A percentile compares a stretch with the other conserved stretches of the same genome.
Conservation (phyloP, 768 basidiomycete genomes). For the Russula olivacea region DNA sequence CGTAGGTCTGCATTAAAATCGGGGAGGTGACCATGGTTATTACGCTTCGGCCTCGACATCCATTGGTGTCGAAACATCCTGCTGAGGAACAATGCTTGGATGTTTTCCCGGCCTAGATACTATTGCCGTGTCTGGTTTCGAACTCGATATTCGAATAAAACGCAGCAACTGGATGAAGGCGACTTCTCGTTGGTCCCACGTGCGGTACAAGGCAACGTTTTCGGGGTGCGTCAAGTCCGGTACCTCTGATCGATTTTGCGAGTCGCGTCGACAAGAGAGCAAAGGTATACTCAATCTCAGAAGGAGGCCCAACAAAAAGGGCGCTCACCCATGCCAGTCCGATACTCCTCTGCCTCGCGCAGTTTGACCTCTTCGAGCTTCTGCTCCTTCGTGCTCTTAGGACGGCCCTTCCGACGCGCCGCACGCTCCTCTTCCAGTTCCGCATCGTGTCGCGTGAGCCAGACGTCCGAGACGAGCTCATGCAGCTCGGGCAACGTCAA, state of each 20-base stretch:
- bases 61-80: background rate
- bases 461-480: slow-evolving; percentile 53
- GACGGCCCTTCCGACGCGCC: slow-evolving; percentile 63
- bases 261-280: slow-evolving; percentile 2
- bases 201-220: slow-evolving; percentile 64
- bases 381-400: slow-evolving; percentile 62
- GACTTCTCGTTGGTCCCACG: slow-evolving; percentile 73
- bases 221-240: slow-evolving; percentile 69
- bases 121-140: slow-evolving; percentile 40
- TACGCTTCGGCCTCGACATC: slow-evolving; percentile 27
- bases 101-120: slow-evolving; percentile 63
- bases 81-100: slow-evolving; percentile 29
- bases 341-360: slow-evolving; percentile 64
- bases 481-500: slow-evolving; percentile 65
- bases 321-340: slow-evolving; percentile 70
- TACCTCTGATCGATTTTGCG: slow-evolving; percentile 49
- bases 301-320: background rate
- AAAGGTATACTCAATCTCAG: background rate
- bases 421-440: slow-evolving; percentile 57
- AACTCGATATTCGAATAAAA: slow-evolving; percentile 68
- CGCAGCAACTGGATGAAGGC: slow-evolving; percentile 66
- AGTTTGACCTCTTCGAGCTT: slow-evolving; percentile 67
- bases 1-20: background rate
- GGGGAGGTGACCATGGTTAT: background rate
- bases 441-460: slow-evolving; percentile 67